Conservation (phyloP, 106 monocot genomes). For the Acorus calamus region DNA sequence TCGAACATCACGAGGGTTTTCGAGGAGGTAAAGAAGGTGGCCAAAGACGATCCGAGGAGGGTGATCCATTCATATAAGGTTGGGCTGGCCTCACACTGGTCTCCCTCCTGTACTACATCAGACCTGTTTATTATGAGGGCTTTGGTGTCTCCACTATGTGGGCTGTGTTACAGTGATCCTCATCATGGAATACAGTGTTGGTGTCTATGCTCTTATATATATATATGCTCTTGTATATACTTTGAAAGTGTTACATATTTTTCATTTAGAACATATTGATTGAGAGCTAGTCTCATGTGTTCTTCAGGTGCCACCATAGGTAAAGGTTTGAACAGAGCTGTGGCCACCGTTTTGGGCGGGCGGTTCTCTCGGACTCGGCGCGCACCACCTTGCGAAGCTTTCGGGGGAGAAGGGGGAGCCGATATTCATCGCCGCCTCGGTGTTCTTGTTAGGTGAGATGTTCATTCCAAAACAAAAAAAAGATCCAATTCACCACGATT, state of each 20-base stretch:
- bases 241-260: not conserved
- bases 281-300: not conserved
- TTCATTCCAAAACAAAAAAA: not conserved
- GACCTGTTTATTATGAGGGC: slow-evolving; percentile 13
- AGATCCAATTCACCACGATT: not conserved
- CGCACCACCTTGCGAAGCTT: slow-evolving; percentile 9
- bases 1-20: not conserved
- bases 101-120: slow-evolving; percentile 23
- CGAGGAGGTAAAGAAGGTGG: slow-evolving; percentile 15
- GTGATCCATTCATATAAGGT: slow-evolving; percentile 15
- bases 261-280: not conserved
- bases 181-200: slow-evolving; percentile 28
- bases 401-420: slow-evolving; percentile 13
- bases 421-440: slow-evolving; percentile 6
- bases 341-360: slow-evolving; percentile 9
- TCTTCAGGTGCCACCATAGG: slow-evolving; percentile 12
- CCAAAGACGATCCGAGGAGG: slow-evolving; percentile 19
- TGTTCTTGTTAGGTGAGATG: slow-evolving; percentile 12
- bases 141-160: slow-evolving; percentile 19
- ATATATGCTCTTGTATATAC: not conserved
- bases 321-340: slow-evolving; percentile 11
- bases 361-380: slow-evolving; percentile 15
- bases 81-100: slow-evolving; percentile 24
- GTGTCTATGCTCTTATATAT: slow-evolving; percentile 4
- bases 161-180: slow-evolving; percentile 22